Evolutionary conservation across 2,329 filamentous ascomycete species (phyloP).

Genomic region (Diaporthe citrichinensis): DNA sequence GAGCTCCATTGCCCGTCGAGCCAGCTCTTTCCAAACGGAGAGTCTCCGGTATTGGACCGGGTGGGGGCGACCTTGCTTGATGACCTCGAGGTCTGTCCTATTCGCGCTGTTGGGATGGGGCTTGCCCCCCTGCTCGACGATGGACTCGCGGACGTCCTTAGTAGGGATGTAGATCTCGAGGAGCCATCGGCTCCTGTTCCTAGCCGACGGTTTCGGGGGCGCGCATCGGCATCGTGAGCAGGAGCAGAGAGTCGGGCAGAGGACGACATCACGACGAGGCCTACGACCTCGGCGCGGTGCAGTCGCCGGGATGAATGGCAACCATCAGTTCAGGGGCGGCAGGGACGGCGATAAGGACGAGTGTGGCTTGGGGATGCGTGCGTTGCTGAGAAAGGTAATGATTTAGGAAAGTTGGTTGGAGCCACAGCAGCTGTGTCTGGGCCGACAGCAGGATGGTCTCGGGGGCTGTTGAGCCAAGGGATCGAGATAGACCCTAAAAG

Average conservation of each 20-base stretch:
- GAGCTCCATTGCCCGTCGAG: slow-evolving; percentile 67
- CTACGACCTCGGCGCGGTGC: slow-evolving; percentile 48
- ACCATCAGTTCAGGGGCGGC: slow-evolving; percentile 46
- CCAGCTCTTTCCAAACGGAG: slow-evolving; percentile 55
- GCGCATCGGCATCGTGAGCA: slow-evolving; percentile 59
- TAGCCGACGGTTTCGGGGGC: slow-evolving; percentile 66
- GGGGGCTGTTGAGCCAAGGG: slow-evolving; percentile 25
- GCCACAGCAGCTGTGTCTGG: not conserved
- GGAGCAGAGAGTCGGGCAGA: slow-evolving; percentile 59
- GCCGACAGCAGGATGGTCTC: not conserved
- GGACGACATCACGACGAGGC: slow-evolving; percentile 56
- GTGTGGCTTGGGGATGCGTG: not conserved
- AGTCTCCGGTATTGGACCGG: slow-evolving; percentile 28
- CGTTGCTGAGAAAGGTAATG: not conserved
- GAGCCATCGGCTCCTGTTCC: slow-evolving; percentile 50
- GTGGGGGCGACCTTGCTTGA: slow-evolving; percentile 35
- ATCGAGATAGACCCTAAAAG: not conserved
- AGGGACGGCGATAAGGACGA: slow-evolving; percentile 21
- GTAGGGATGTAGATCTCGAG: slow-evolving; percentile 48
- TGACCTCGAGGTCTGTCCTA: slow-evolving; percentile 49
- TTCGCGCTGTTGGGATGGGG: slow-evolving; percentile 62
- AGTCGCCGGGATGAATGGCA: slow-evolving; percentile 43
- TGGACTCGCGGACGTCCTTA: slow-evolving; percentile 48
- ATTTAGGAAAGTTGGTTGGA: not conserved
- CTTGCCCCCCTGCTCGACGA: slow-evolving; percentile 58